Evolutionary conservation across 2,329 filamentous ascomycete species (phyloP).

Genomic region (Aspergillus pseudoglaucus): DNA sequence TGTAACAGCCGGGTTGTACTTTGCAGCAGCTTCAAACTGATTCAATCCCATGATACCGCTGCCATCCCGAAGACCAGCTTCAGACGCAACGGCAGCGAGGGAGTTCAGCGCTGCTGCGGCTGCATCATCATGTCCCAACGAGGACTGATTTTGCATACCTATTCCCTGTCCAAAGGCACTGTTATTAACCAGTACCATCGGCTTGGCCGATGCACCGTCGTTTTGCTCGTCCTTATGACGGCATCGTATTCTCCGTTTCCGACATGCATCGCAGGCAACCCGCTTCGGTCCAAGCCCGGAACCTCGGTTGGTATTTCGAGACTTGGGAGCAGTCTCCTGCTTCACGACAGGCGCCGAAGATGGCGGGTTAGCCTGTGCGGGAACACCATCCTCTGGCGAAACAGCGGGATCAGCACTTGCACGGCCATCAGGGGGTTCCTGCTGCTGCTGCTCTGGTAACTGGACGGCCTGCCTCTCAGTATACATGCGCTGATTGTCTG

Average conservation of each 20-base stretch:
- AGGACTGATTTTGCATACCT: conserved; percentile 24
- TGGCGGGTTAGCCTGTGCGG: conserved; percentile 13
- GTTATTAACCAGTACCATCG: conserved; percentile 13
- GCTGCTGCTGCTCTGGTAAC: conserved; percentile 21
- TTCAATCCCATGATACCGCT: conserved; percentile 19
- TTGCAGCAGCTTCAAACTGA: conserved; percentile 21
- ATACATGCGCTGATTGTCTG: conserved; percentile 36
- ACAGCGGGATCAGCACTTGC: conserved; percentile 11
- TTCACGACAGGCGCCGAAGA: conserved; percentile 16
- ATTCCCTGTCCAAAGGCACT: conserved; percentile 24
- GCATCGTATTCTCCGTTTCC: conserved; percentile 56
- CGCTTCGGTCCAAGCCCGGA: conserved; percentile 55
- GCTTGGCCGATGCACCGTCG: conserved; percentile 21
- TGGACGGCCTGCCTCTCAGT: conserved; percentile 33
- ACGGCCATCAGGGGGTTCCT: conserved; percentile 11
- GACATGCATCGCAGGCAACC: conserved; percentile 57
- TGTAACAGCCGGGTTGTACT: conserved; percentile 20
- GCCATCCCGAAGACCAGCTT: conserved; percentile 26
- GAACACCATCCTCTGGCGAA: conserved; percentile 19
- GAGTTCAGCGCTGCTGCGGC: conserved; percentile 35
- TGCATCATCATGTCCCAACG: conserved; percentile 32
- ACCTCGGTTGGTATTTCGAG: conserved; percentile 46
- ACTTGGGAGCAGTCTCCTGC: conserved; percentile 25
- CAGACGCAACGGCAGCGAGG: conserved; percentile 32
- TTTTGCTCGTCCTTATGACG: conserved; percentile 54